Percentiles rank a stretch among this genome's conserved stretches.
Conservation (phyloP, 2,329 filamentous ascomycete species). For the Colletotrichum cordylinicola region DNA sequence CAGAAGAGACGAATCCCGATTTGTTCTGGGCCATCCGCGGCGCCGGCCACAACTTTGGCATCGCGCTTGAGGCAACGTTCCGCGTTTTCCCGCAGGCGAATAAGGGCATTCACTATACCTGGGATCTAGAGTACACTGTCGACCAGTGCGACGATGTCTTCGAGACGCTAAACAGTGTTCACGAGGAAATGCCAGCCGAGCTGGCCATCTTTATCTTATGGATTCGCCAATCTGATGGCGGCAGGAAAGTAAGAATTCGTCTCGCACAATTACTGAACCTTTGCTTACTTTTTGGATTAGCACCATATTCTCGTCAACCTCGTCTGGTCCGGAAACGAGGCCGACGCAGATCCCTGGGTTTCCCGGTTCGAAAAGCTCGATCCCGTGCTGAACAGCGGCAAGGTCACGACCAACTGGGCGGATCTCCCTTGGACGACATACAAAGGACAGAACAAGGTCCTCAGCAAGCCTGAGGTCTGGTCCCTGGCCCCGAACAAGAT, state of each 20-base stretch:
- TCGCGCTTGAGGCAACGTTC: slow-evolving; percentile 51
- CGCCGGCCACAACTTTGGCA: slow-evolving; percentile 56
- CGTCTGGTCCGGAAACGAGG: slow-evolving; percentile 5
- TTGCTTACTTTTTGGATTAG: background rate
- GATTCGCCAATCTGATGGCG: slow-evolving; percentile 29
- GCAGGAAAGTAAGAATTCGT: slow-evolving; percentile 24
- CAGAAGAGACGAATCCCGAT: slow-evolving; percentile 33
- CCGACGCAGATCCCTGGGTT: background rate
- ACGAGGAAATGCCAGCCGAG: slow-evolving; percentile 27
- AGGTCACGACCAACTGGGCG: background rate
- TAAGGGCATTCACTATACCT: slow-evolving; percentile 26
- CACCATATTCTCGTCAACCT: slow-evolving; percentile 12
- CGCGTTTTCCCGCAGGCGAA: slow-evolving; percentile 39
- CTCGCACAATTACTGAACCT: too few relatives aligned
- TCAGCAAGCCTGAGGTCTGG: slow-evolving; percentile 14
- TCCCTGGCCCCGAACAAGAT: slow-evolving; percentile 14
- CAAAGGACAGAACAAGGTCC: slow-evolving; percentile 10
- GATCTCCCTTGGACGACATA: slow-evolving; percentile 13
- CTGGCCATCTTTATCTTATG: slow-evolving; percentile 36
- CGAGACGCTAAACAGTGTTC: slow-evolving; percentile 38
- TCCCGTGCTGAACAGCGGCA: background rate
- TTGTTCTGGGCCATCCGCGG: slow-evolving; percentile 55
- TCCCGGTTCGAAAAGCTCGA: background rate
- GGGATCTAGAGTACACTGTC: slow-evolving; percentile 28
- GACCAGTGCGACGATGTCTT: slow-evolving; percentile 35